Percentiles rank a stretch among this genome's conserved stretches.
Conservation (phyloP, 371 early-diverging fungal genomes). For the Mucor piriformis region DNA sequence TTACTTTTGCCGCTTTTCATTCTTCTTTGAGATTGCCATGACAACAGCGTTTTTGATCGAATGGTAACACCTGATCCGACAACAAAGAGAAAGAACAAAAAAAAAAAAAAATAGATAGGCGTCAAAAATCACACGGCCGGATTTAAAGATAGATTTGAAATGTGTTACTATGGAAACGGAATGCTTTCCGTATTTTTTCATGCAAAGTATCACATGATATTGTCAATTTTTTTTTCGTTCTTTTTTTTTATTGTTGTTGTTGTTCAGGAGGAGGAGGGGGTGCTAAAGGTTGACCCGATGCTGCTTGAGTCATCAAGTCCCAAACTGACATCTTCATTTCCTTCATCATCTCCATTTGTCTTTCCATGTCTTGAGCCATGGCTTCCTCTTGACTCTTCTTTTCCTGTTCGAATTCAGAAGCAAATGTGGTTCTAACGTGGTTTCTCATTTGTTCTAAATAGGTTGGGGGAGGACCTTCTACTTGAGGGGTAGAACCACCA, state of each 20-base stretch:
- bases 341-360: slow-evolving; percentile 57
- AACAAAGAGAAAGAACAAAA: not conserved
- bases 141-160: slow-evolving; percentile 2
- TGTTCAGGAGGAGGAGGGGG: slow-evolving; percentile 23
- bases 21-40: not conserved
- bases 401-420: slow-evolving; percentile 53
- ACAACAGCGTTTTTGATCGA: not conserved
- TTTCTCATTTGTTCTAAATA: slow-evolving; percentile 62
- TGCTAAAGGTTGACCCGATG: slow-evolving; percentile 35
- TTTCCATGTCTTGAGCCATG: slow-evolving; percentile 61
- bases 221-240: slow-evolving; percentile 3
- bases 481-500: slow-evolving; percentile 36
- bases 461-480: slow-evolving; percentile 52
- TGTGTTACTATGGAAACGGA: slow-evolving; percentile 12
- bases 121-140: not conserved
- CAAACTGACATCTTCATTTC: slow-evolving; percentile 76
- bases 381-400: slow-evolving; percentile 58
- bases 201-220: not conserved
- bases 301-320: slow-evolving; percentile 64
- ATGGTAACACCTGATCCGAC: slow-evolving; percentile 3
- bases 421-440: slow-evolving; percentile 61
- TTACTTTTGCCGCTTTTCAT: not conserved
- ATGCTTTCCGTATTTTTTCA: slow-evolving; percentile 3
- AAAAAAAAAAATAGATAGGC: too few relatives aligned
- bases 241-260: slow-evolving; percentile 6